phyloP scores from a whole-genome alignment of 805 yeast species.

The Sporopachydermia quercuum region DNA sequence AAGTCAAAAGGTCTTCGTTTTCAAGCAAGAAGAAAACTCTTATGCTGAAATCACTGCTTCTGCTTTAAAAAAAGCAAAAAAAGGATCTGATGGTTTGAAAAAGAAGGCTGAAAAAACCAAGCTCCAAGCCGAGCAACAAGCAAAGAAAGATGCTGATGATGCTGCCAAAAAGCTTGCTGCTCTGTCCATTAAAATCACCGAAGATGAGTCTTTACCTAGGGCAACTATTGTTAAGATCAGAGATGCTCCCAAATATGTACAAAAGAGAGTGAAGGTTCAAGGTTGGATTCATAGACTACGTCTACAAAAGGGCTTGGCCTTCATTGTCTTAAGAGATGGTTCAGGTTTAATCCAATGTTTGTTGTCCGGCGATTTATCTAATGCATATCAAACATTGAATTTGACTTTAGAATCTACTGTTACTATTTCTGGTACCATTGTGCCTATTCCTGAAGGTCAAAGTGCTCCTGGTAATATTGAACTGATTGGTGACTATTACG shows the following conservation, averaged over 20 bases:
- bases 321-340: constrained; percentile 90
- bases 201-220: constrained; percentile 57
- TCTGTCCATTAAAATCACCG: constrained; percentile 56
- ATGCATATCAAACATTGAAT: constrained; percentile 70
- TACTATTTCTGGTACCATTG: constrained; percentile 62
- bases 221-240: constrained; percentile 58
- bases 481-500: constrained; percentile 78
- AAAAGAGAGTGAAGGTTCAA: constrained; percentile 56
- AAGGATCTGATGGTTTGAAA: constrained; percentile 84
- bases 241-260: constrained; percentile 38
- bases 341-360: constrained; percentile 82
- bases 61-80: constrained; percentile 90
- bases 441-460: constrained; percentile 87
- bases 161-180: constrained; percentile 66
- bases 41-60: constrained; percentile 75
- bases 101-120: constrained; percentile 64
- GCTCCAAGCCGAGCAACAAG: constrained; percentile 31
- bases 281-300: constrained; percentile 98
- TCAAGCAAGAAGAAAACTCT: constrained; percentile 44
- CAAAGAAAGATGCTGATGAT: constrained; percentile 52
- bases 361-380: constrained; percentile 80
- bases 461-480: constrained; percentile 97
- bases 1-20: constrained; percentile 39
- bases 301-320: constrained; percentile 81
- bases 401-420: constrained; percentile 84